Evolutionary conservation across 179 eudicot species (phyloP).

Genomic region (Beta lomatogona): DNA sequence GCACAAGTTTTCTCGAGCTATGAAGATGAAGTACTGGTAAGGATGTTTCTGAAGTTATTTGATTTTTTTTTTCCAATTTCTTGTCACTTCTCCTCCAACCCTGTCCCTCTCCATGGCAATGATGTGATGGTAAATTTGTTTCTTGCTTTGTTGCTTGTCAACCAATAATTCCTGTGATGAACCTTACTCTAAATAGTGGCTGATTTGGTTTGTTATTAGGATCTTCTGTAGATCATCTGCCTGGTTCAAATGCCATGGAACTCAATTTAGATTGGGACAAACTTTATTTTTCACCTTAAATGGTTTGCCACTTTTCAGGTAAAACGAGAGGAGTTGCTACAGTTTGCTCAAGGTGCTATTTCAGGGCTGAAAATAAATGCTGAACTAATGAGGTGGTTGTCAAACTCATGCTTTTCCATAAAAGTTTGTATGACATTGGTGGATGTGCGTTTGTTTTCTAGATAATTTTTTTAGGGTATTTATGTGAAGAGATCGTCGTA

Average conservation of each 20-base stretch:
- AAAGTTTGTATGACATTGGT: neutral
- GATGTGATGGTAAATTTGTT: neutral
- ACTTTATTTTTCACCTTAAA: neutral
- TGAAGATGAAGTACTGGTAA: constrained; percentile 96
- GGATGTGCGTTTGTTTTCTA: neutral
- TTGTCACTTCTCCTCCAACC: neutral
- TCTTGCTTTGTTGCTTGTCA: neutral
- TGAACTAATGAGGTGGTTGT: constrained; percentile 69
- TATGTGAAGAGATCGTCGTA: no score
- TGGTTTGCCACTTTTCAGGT: constrained; percentile 49
- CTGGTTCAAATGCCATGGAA: neutral
- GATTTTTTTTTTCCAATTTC: neutral
- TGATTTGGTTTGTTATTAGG: neutral
- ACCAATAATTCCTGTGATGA: neutral
- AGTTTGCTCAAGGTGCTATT: constrained; percentile 96
- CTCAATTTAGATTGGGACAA: neutral
- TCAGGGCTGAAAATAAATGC: constrained; percentile 91
- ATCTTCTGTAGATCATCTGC: constrained; percentile 3
- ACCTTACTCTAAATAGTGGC: neutral
- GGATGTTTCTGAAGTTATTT: constrained; percentile 1
- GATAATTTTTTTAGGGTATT: neutral
- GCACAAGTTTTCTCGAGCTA: constrained; percentile 83
- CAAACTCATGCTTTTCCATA: constrained; percentile 12
- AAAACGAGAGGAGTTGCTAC: constrained; percentile 92
- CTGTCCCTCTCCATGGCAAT: neutral